These are phyloP conservation scores for Fusarium sacchari DNA, from an alignment of 2,329 filamentous ascomycete species.

Conservation along the genomic window DNA sequence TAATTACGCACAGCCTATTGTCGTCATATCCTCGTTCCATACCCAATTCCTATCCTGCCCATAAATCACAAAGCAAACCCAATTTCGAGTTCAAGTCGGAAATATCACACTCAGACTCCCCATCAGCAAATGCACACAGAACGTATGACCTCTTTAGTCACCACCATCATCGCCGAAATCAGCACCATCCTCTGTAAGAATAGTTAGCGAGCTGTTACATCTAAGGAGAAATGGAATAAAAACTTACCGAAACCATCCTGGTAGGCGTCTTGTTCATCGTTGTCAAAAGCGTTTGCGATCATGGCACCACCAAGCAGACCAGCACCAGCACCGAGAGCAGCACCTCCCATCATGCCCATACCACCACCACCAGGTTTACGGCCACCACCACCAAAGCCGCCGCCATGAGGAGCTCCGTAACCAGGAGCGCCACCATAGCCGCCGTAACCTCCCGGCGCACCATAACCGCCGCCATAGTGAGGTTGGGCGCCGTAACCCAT, in stretches of 20 bases:
- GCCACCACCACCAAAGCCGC: slow-evolving; percentile 38
- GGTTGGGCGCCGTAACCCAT: slow-evolving; percentile 44
- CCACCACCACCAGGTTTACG: slow-evolving; percentile 56
- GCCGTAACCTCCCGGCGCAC: slow-evolving; percentile 30
- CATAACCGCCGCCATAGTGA: slow-evolving; percentile 39
- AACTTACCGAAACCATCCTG: slow-evolving; percentile 55
- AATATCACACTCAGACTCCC: not conserved
- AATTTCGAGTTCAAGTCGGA: not conserved
- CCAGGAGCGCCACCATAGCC: slow-evolving; percentile 47
- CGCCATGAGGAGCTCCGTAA: slow-evolving; percentile 43
- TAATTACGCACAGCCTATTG: not conserved
- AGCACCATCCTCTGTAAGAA: slow-evolving; percentile 45
- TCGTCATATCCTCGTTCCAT: not conserved
- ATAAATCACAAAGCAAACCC: slow-evolving; percentile 12
- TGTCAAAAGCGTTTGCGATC: slow-evolving; percentile 73
- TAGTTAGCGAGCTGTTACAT: slow-evolving; percentile 24
- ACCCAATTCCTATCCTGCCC: slow-evolving; percentile 1
- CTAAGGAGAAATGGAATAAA: not conserved
- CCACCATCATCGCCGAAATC: slow-evolving; percentile 44
- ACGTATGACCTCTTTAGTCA: slow-evolving; percentile 14
- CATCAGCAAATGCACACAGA: not conserved
- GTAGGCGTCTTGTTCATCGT: slow-evolving; percentile 68
- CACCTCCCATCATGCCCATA: slow-evolving; percentile 77
- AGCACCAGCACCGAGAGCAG: slow-evolving; percentile 81
- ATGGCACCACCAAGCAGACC: slow-evolving; percentile 83